These are phyloP conservation scores for Claviceps pazoutovae DNA, from an alignment of 2,329 filamentous ascomycete genomes.

Conservation along the genomic window DNA sequence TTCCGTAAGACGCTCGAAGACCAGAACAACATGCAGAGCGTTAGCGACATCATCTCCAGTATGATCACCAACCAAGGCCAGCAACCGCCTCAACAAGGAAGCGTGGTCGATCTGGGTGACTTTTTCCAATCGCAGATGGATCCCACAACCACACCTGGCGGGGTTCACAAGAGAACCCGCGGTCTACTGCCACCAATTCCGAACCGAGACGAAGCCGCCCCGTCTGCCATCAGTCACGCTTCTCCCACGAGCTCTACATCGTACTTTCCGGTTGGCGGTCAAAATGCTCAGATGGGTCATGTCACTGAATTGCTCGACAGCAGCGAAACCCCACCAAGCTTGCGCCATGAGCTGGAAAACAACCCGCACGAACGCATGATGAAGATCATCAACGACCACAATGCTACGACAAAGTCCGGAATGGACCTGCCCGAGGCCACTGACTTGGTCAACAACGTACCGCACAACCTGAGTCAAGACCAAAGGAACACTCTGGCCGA, in stretches of 20 bases:
- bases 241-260: slow-evolving; percentile 16
- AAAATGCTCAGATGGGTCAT: slow-evolving; percentile 35
- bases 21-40: slow-evolving; percentile 50
- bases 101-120: slow-evolving; percentile 47
- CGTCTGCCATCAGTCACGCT: slow-evolving; percentile 16
- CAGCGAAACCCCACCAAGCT: slow-evolving; percentile 33
- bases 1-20: slow-evolving; percentile 89
- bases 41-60: slow-evolving; percentile 72
- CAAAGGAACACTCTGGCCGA: slow-evolving; percentile 45
- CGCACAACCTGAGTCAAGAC: slow-evolving; percentile 40
- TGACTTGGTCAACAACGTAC: slow-evolving; percentile 37
- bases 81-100: slow-evolving; percentile 34
- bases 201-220: slow-evolving; percentile 15
- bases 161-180: slow-evolving; percentile 35
- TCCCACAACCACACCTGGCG: slow-evolving; percentile 22
- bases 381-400: slow-evolving; percentile 51
- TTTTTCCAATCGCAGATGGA: slow-evolving; percentile 36
- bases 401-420: slow-evolving; percentile 35
- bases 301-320: slow-evolving; percentile 48
- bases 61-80: slow-evolving; percentile 48
- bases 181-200: slow-evolving; percentile 43
- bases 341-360: slow-evolving; percentile 42
- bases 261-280: slow-evolving; percentile 14
- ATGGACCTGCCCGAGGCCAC: slow-evolving; percentile 38
- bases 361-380: slow-evolving; percentile 49